These are phyloP conservation scores for Kwoniella bestiolae DNA, from an alignment of 768 basidiomycete genomes.

Conservation along the genomic window DNA sequence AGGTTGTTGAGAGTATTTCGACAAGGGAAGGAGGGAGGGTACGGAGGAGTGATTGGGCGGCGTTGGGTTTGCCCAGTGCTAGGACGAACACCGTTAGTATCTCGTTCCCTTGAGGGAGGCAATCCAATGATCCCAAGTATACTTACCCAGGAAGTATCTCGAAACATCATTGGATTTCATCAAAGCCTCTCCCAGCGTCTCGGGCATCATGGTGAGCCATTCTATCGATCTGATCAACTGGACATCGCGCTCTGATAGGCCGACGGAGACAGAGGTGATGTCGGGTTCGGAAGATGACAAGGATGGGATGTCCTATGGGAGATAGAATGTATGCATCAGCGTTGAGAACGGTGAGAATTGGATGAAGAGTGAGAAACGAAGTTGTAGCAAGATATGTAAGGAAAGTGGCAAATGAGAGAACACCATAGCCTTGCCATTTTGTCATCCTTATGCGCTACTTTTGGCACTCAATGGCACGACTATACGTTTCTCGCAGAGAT, in stretches of 20 bases:
- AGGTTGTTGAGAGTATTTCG: conserved; percentile 15
- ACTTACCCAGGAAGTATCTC: conserved; percentile 84
- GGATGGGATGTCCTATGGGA: conserved; percentile 43
- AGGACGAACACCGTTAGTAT: no score
- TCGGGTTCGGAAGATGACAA: conserved; percentile 49
- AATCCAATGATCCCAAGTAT: no score
- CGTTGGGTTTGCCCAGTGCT: conserved; percentile 76
- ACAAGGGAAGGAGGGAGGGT: conserved; percentile 47
- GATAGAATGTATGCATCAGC: background rate
- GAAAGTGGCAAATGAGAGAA: background rate
- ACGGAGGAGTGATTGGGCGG: conserved; percentile 61
- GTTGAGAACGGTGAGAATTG: background rate
- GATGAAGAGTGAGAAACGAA: background rate
- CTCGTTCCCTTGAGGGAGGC: background rate
- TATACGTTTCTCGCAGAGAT: background rate
- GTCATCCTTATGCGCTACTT: background rate
- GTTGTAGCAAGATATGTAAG: background rate
- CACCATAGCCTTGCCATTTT: background rate
- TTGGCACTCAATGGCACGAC: background rate
- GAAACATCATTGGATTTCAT: conserved; percentile 85
- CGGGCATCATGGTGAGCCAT: conserved; percentile 81
- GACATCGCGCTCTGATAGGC: conserved; percentile 47
- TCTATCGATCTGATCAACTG: conserved; percentile 84
- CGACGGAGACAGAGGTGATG: conserved; percentile 40
- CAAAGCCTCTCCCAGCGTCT: conserved; percentile 76